A percentile compares a stretch with the other conserved stretches of the same genome.
These are phyloP conservation scores for Claviceps sp. DNA, from an alignment of 2,329 filamentous ascomycete genomes.

Conservation along the genomic window DNA sequence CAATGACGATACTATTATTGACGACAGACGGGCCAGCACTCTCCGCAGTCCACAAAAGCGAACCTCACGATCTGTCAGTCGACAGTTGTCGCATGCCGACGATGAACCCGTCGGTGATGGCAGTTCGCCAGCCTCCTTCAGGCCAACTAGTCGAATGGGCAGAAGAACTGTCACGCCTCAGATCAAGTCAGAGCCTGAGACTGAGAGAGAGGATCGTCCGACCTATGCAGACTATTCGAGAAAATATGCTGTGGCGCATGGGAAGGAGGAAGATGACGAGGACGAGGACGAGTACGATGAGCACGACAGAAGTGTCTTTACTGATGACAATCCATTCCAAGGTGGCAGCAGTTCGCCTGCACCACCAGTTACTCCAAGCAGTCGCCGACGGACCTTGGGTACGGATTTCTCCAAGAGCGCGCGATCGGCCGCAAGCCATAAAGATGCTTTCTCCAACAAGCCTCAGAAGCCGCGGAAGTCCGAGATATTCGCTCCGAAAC, in stretches of 20 bases:
- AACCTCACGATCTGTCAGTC: slow-evolving; percentile 38
- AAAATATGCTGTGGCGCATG: slow-evolving; percentile 29
- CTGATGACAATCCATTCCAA: slow-evolving; percentile 86
- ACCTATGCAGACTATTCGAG: slow-evolving; percentile 36
- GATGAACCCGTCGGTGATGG: slow-evolving; percentile 17
- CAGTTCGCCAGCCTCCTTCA: slow-evolving; percentile 20
- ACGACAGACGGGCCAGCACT: slow-evolving; percentile 13
- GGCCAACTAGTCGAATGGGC: slow-evolving; percentile 32
- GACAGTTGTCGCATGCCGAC: slow-evolving; percentile 8
- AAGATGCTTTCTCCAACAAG: slow-evolving; percentile 19
- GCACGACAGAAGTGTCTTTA: slow-evolving; percentile 55
- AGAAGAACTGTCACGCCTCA: slow-evolving; percentile 39
- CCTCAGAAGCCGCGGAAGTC: slow-evolving; percentile 37
- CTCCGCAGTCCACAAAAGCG: slow-evolving; percentile 39
- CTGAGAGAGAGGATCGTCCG: slow-evolving; percentile 22
- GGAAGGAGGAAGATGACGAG: slow-evolving; percentile 9
- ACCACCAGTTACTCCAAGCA: slow-evolving; percentile 31
- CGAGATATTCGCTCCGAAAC: slow-evolving; percentile 35
- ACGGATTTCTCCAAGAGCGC: slow-evolving; percentile 28
- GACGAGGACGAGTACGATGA: slow-evolving; percentile 40
- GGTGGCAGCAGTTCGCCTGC: slow-evolving; percentile 57
- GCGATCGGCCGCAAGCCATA: slow-evolving; percentile 31
- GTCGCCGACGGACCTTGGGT: slow-evolving; percentile 35
- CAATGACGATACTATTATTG: background rate
- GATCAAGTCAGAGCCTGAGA: slow-evolving; percentile 40